A percentile compares a stretch with the other conserved stretches of the same genome.
Conservation (phyloP, 2,329 filamentous ascomycete genomes). For the Claviceps pusilla region DNA sequence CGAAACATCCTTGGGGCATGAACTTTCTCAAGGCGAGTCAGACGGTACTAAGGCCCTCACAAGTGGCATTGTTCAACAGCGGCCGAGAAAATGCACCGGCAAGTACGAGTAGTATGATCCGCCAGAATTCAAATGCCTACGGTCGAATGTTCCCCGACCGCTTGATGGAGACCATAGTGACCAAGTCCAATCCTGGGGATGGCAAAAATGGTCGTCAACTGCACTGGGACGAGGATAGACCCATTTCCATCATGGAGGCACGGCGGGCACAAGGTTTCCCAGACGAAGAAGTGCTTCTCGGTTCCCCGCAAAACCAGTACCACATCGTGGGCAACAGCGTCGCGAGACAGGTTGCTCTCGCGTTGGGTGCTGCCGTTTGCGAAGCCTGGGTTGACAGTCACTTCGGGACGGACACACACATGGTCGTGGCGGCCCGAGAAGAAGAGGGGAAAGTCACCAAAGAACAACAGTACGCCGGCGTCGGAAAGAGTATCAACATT, state of each 20-base stretch:
- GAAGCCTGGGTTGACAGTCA: slow-evolving; percentile 30
- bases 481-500: neutral
- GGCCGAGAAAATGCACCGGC: no score
- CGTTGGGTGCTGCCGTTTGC: slow-evolving; percentile 47
- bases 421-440: neutral
- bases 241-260: slow-evolving; percentile 50
- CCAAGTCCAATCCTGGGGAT: slow-evolving; percentile 34
- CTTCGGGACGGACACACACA: neutral
- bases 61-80: slow-evolving; percentile 9
- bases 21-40: slow-evolving; percentile 33
- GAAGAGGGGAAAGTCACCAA: neutral
- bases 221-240: slow-evolving; percentile 52
- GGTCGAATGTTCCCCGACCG: slow-evolving; percentile 34
- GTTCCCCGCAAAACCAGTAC: slow-evolving; percentile 38
- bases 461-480: neutral
- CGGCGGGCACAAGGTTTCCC: slow-evolving; percentile 60
- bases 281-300: slow-evolving; percentile 56
- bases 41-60: slow-evolving; percentile 20
- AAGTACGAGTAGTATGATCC: neutral
- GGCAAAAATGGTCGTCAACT: slow-evolving; percentile 37
- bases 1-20: slow-evolving; percentile 40
- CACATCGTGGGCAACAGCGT: slow-evolving; percentile 66
- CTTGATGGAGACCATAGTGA: slow-evolving; percentile 50
- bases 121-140: slow-evolving; percentile 30
- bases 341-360: slow-evolving; percentile 50